Conservation (phyloP, 768 basidiomycete species). For the Lactarius indigo region DNA sequence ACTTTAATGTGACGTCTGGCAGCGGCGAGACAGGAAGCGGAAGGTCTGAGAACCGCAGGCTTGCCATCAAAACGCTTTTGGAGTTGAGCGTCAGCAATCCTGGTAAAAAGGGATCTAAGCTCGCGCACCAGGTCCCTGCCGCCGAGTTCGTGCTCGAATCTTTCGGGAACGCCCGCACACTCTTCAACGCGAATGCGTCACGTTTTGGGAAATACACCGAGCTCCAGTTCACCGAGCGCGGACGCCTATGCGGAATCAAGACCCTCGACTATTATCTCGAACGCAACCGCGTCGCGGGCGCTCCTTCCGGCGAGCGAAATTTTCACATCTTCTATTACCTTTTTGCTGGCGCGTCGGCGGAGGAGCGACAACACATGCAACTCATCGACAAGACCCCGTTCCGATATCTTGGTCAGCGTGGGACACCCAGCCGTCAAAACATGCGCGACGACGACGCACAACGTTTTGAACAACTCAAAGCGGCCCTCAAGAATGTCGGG, state of each 20-base stretch:
- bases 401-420: constrained; percentile 79
- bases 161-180: constrained; percentile 89
- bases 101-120: constrained; percentile 92
- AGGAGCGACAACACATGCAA: constrained; percentile 86
- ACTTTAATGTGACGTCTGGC: constrained; percentile 13
- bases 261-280: constrained; percentile 97
- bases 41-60: constrained; percentile 85
- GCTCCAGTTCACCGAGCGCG: constrained; percentile 92
- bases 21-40: constrained; percentile 93
- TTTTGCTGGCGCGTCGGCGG: constrained; percentile 81
- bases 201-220: constrained; percentile 98
- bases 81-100: constrained; percentile 84
- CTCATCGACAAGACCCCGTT: constrained; percentile 78
- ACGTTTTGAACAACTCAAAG: constrained; percentile 90
- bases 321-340: constrained; percentile 99
- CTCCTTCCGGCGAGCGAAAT: constrained; percentile 89
- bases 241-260: constrained; percentile 84
- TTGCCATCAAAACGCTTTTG: constrained; percentile 91
- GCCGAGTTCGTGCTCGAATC: constrained; percentile 94
- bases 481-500: constrained; percentile 89
- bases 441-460: constrained; percentile 76
- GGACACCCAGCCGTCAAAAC: constrained; percentile 41
- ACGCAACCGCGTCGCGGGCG: constrained; percentile 80
- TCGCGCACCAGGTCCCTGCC: constrained; percentile 81
- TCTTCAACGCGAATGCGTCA: constrained; percentile 93